A percentile compares a stretch with the other conserved stretches of the same genome.
phyloP scores from a whole-genome alignment of 2,329 filamentous ascomycete genomes.

The Pyricularia grisea region DNA sequence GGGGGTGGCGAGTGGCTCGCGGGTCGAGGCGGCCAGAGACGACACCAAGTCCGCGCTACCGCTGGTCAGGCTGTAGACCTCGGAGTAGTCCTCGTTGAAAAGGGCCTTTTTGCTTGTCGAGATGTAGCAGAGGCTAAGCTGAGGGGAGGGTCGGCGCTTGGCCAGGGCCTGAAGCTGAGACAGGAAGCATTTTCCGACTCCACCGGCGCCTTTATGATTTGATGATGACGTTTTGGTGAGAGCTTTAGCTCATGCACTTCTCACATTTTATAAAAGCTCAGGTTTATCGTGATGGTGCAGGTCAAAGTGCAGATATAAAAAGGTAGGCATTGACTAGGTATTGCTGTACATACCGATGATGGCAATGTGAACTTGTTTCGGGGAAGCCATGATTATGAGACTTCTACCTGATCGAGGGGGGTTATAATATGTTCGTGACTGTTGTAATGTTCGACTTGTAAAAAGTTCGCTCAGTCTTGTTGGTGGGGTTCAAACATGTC shows the following conservation, averaged over 20 bases:
- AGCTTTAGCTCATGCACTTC: background rate
- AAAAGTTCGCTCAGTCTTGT: background rate
- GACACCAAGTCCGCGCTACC: conserved; percentile 34
- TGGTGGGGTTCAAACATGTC: background rate
- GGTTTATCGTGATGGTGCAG: background rate
- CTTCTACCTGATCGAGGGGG: background rate
- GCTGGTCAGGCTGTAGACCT: conserved; percentile 47
- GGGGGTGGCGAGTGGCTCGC: conserved; percentile 55
- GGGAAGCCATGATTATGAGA: conserved; percentile 25
- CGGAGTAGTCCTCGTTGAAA: conserved; percentile 62
- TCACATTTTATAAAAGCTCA: background rate
- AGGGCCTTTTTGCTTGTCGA: conserved; percentile 78
- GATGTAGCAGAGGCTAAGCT: conserved; percentile 74
- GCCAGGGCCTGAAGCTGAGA: conserved; percentile 64
- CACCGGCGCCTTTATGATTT: conserved; percentile 66
- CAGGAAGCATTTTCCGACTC: conserved; percentile 88
- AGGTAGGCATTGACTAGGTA: background rate
- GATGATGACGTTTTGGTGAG: background rate
- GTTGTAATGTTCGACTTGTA: background rate
- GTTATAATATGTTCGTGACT: background rate
- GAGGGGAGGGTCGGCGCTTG: conserved; percentile 55
- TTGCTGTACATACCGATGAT: conserved; percentile 32
- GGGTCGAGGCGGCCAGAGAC: conserved; percentile 53
- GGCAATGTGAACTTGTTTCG: conserved; percentile 41
- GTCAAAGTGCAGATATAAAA: background rate